A percentile compares a stretch with the other conserved stretches of the same genome.
Evolutionary conservation across 805 yeast species (phyloP).

Genomic region (Kuraishia hungarica): DNA sequence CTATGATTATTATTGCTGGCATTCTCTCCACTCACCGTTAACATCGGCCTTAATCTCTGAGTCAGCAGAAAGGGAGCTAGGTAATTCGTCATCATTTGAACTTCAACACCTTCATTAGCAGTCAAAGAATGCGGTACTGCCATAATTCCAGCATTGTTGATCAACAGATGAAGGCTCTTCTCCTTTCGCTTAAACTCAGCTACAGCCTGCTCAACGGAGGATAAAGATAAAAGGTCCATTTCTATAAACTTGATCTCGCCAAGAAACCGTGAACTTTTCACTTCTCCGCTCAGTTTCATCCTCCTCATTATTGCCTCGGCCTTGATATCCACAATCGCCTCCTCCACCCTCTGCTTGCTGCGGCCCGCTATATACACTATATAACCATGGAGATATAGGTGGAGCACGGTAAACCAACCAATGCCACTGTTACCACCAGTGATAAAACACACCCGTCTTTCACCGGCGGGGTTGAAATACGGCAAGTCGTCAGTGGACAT

Average conservation of each 20-base stretch:
- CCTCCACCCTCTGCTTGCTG: slow-evolving; percentile 42
- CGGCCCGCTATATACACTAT: slow-evolving; percentile 71
- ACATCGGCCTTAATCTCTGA: slow-evolving; percentile 43
- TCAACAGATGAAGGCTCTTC: slow-evolving; percentile 44
- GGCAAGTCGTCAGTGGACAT: slow-evolving; percentile 45
- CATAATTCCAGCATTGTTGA: slow-evolving; percentile 78
- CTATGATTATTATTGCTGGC: slow-evolving; percentile 6
- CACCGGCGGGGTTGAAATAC: slow-evolving; percentile 44
- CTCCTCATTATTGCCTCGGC: slow-evolving; percentile 39
- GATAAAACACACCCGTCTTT: slow-evolving; percentile 58
- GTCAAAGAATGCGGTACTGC: slow-evolving; percentile 64
- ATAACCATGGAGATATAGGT: slow-evolving; percentile 73
- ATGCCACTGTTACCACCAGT: slow-evolving; percentile 81
- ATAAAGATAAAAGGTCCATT: slow-evolving; percentile 44
- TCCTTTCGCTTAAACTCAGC: slow-evolving; percentile 37
- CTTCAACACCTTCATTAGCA: slow-evolving; percentile 56
- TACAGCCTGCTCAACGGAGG: slow-evolving; percentile 41
- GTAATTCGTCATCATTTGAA: slow-evolving; percentile 74
- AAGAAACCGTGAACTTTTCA: slow-evolving; percentile 17
- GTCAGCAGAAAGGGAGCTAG: slow-evolving; percentile 69
- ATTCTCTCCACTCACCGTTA: slow-evolving; percentile 28
- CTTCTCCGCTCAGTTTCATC: slow-evolving; percentile 10
- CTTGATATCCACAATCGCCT: slow-evolving; percentile 47
- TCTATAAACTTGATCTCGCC: slow-evolving; percentile 48
- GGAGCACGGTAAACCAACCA: slow-evolving; percentile 70